Base-by-base conservation (phyloP, 805 yeast genomes). In the Cyberlindnera maritima region DNA sequence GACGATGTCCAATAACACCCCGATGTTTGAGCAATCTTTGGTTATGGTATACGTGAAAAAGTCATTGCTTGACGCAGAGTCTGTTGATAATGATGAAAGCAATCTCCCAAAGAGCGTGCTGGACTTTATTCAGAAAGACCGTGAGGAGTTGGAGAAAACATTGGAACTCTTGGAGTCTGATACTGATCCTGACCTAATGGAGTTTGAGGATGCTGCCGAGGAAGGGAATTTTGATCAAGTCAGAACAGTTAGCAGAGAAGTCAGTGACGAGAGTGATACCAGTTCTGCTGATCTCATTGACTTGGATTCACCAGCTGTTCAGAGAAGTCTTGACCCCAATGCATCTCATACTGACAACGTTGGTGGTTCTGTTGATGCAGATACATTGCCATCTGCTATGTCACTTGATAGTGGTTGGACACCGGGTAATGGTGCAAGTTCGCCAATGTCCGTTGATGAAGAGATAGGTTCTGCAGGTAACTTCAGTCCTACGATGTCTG, bases 41-140 rank as follows among this genome's bases (percentile, higher is more conserved):
- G 61, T 66, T 2, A 48, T 72, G 36, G 44, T 66, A 0, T 71
- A 69, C 50, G 72, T 63, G 4, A 65, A 49, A 37, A 48, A 63
- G 28, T 54, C 66, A 1, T 60, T 66, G 28, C 10, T 42, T 3
- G 33, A 41, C n/a, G n/a, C n/a, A 9, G 39, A 45, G 15, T 13
- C 33, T 18, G 14, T 17, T 19, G 47, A 38, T 9, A 44, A 45
- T 2, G 37, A 41, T 2, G 44, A 48, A 1, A 36, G 46, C 1
- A 48, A 48, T 0, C 39, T 65, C 11, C 64, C 67, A 29, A 44
- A 47, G 3, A 51, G 60, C 11, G 55, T 70, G 15, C 44, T 47
- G 28, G 58, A 55, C 2, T 72, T 72, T 41, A 43, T 70, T 7
- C 46, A 49, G 2, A 60, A 54, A 33, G 76, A 71, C 32, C 33